Evolutionary conservation across 2,329 filamentous ascomycete species (phyloP).

Genomic region (Botrytis fragariae): DNA sequence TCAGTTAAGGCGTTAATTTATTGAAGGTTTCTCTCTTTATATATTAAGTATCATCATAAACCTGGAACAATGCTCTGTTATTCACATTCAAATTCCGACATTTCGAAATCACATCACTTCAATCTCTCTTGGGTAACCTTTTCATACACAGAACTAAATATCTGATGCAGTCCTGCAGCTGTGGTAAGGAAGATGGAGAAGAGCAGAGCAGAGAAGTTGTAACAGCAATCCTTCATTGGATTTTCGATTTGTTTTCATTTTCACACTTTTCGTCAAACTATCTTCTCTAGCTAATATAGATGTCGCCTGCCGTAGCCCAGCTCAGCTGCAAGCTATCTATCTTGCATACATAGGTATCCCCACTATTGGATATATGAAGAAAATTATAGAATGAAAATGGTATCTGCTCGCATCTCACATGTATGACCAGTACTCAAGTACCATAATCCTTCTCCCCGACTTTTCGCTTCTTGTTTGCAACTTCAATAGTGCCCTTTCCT

Average conservation of each 20-base stretch:
- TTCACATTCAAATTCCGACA: neutral
- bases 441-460: constrained; percentile 37
- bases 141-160: neutral
- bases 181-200: neutral
- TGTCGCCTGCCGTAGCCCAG: no score
- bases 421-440: constrained; percentile 20
- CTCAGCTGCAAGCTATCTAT: neutral
- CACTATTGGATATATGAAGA: neutral
- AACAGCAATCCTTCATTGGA: neutral
- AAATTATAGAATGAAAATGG: no score
- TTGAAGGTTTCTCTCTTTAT: no score
- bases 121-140: neutral
- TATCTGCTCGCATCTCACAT: neutral
- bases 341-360: neutral
- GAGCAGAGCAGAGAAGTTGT: neutral
- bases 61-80: neutral
- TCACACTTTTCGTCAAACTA: neutral
- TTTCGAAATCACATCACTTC: neutral
- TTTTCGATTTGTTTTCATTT: neutral
- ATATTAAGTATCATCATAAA: no score
- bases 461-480: constrained; percentile 22
- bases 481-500: constrained; percentile 22
- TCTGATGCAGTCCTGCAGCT: neutral
- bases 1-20: no score
- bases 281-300: neutral